Evolutionary conservation across 148 eudicot species (phyloP).

Genomic region (Cornus kousa): DNA sequence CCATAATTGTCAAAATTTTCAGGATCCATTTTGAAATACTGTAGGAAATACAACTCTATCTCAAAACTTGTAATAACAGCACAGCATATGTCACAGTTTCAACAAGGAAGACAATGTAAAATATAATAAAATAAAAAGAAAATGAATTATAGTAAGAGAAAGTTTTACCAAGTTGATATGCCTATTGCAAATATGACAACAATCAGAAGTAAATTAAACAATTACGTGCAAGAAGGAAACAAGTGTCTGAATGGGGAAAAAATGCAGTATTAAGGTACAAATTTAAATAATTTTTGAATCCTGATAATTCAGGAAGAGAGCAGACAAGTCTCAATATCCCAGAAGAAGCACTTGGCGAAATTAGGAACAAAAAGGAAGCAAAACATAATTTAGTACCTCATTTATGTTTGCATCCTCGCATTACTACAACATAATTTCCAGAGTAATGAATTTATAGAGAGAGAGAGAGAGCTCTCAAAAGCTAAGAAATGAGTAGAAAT

Average conservation of each 20-base stretch:
- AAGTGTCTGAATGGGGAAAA: no score
- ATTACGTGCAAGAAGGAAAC: not conserved
- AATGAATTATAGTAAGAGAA: not conserved
- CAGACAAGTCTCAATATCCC: not conserved
- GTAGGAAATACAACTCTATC: conserved; percentile 17
- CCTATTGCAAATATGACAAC: not conserved
- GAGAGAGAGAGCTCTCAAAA: no score
- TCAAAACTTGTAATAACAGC: conserved; percentile 7
- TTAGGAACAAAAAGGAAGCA: not conserved
- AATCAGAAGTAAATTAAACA: not conserved
- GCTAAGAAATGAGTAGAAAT: no score
- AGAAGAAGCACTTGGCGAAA: not conserved
- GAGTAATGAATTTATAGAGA: no score
- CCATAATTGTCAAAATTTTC: conserved; percentile 61
- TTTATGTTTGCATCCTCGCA: no score
- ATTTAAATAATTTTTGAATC: no score
- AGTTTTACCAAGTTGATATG: not conserved
- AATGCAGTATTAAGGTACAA: not conserved
- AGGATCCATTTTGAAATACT: conserved; percentile 77
- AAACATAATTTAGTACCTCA: no score
- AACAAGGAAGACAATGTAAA: not conserved
- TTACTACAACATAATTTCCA: no score
- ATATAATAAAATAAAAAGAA: no score
- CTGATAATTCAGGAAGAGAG: not conserved
- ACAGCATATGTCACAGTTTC: not conserved